Conservation (phyloP, 2,329 filamentous ascomycete genomes). For the Mollisiaceae sp. region DNA sequence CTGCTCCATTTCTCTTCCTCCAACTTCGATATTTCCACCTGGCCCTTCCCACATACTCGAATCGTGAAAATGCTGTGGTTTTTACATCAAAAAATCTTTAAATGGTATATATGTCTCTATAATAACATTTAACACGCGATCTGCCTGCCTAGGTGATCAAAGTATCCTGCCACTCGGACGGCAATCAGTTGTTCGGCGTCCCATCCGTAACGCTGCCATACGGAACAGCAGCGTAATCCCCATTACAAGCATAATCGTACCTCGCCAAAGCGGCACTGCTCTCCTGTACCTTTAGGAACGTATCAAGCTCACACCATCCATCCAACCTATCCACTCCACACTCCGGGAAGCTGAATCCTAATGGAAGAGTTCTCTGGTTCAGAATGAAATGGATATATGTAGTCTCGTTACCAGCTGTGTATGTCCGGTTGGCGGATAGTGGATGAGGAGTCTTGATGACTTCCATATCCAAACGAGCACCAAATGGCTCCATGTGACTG, state of each 20-base stretch:
- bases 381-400: conserved; percentile 76
- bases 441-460: conserved; percentile 71
- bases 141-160: not conserved
- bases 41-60: too few relatives aligned
- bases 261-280: conserved; percentile 61
- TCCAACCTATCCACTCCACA: conserved; percentile 68
- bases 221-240: conserved; percentile 53
- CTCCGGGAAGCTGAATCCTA: conserved; percentile 67
- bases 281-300: conserved; percentile 68
- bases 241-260: conserved; percentile 71
- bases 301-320: conserved; percentile 77
- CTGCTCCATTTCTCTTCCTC: too few relatives aligned
- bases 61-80: too few relatives aligned
- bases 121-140: too few relatives aligned
- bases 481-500: conserved; percentile 73
- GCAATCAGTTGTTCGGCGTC: conserved; percentile 29
- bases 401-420: conserved; percentile 57
- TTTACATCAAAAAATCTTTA: not conserved
- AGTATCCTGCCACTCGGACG: not conserved
- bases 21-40: too few relatives aligned
- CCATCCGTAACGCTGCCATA: conserved; percentile 59
- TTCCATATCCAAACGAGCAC: conserved; percentile 74
- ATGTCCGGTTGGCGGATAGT: conserved; percentile 58
- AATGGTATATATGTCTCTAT: too few relatives aligned
- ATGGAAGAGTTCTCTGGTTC: conserved; percentile 74